phyloP scores from a whole-genome alignment of 495 filamentous ascomycete species.

The Astrothelium subdiscretum region DNA sequence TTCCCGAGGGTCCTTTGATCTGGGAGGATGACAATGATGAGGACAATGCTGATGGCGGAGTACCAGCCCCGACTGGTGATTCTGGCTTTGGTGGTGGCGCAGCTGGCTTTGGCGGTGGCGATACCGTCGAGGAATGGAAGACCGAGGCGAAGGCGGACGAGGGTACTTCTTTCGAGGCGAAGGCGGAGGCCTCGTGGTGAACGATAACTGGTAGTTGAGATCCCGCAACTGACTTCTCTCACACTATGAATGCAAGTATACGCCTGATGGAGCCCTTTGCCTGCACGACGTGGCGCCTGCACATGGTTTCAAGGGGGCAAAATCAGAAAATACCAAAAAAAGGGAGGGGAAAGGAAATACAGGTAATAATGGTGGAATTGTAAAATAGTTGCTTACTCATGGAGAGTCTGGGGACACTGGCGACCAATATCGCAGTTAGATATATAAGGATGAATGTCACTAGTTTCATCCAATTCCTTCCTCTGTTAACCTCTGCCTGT shows the following conservation, averaged over 20 bases:
- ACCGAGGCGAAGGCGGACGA: neutral
- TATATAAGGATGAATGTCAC: neutral
- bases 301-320: too few relatives aligned
- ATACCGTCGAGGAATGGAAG: neutral
- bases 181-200: too few relatives aligned
- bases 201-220: too few relatives aligned
- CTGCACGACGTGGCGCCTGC: too few relatives aligned
- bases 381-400: neutral
- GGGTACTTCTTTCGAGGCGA: too few relatives aligned
- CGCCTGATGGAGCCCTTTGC: too few relatives aligned
- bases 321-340: too few relatives aligned
- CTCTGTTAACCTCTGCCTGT: neutral
- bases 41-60: conserved; percentile 5
- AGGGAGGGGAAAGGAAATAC: too few relatives aligned
- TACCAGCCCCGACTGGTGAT: conserved; percentile 1
- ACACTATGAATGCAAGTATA: too few relatives aligned
- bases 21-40: conserved; percentile 15
- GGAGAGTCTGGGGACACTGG: neutral
- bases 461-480: neutral
- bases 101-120: neutral
- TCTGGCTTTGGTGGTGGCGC: conserved; percentile 20
- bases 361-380: too few relatives aligned
- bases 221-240: too few relatives aligned
- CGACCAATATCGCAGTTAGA: too few relatives aligned
- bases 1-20: conserved; percentile 35